phyloP scores from a whole-genome alignment of 148 eudicot species.

The Oxyria digyna region DNA sequence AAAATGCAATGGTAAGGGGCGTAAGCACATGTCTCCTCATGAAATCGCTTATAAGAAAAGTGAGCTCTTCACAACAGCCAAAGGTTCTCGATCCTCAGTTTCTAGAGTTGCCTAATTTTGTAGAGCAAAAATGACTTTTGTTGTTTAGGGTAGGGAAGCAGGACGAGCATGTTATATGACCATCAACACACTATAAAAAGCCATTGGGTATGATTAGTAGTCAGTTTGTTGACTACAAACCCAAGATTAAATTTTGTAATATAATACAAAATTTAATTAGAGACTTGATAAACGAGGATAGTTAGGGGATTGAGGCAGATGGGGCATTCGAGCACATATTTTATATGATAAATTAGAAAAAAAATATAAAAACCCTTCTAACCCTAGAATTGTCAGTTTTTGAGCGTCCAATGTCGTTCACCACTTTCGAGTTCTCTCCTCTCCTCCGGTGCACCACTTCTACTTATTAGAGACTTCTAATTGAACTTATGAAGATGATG shows the following conservation, averaged over 20 bases:
- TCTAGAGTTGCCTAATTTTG: not conserved
- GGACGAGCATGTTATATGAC: not conserved
- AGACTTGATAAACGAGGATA: not conserved
- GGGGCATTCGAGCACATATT: constrained; percentile 6
- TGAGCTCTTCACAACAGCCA: not conserved
- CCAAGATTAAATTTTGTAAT: not conserved
- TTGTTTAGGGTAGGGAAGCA: not conserved
- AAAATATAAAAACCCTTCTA: too few species aligned
- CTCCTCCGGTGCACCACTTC: too few species aligned
- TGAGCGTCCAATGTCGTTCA: too few species aligned
- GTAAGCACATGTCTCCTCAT: not conserved
- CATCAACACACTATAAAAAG: not conserved
- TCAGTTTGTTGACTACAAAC: not conserved
- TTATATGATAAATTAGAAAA: too few species aligned
- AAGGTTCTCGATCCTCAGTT: not conserved
- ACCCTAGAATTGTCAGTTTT: too few species aligned
- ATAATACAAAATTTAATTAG: too few species aligned
- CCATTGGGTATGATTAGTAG: not conserved
- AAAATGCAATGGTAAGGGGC: not conserved
- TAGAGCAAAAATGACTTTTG: not conserved
- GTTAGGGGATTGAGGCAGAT: constrained; percentile 2
- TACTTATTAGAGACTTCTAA: too few species aligned
- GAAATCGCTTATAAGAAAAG: not conserved
- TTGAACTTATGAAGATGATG: too few species aligned
- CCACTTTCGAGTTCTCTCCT: too few species aligned